These are phyloP conservation scores for Aegilops longissima DNA, from an alignment of 176 grass and related monocot genomes.

Conservation along the genomic window DNA sequence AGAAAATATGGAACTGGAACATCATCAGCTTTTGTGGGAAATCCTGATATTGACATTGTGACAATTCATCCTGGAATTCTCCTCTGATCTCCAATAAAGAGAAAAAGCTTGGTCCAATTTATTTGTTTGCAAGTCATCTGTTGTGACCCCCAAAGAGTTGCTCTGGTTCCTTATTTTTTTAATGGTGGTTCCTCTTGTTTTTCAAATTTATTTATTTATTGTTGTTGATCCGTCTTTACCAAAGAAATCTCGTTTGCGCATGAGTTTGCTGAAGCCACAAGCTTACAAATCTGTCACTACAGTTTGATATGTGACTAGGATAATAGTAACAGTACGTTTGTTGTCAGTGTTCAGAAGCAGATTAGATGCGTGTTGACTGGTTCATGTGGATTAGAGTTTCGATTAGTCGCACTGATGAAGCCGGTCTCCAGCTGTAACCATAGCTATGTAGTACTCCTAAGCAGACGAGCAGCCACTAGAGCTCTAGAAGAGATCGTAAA, in stretches of 20 bases:
- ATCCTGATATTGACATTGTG: not conserved
- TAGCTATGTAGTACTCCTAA: not conserved
- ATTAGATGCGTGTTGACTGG: not conserved
- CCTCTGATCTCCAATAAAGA: not conserved
- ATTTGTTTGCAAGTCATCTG: not conserved
- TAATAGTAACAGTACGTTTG: not conserved
- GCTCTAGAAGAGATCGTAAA: not conserved
- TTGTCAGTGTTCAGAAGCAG: not conserved
- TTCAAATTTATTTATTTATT: not conserved
- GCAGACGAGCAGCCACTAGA: not conserved
- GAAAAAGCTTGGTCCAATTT: too few species aligned
- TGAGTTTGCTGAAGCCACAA: not conserved
- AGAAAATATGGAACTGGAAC: too few species aligned
- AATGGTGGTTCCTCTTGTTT: not conserved
- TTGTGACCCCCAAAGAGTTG: not conserved
- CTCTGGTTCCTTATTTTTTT: not conserved
- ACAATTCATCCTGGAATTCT: not conserved
- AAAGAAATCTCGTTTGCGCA: not conserved
- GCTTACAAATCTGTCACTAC: not conserved
- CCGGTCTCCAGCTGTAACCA: not conserved
- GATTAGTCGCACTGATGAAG: slow-evolving; percentile 18
- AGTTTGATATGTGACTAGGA: not conserved
- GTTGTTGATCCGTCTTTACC: not conserved
- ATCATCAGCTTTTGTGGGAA: not conserved
- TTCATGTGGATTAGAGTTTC: slow-evolving; percentile 6